Conservation (phyloP, 1,284 basidiomycete genomes). For the Trametes pubescens region DNA sequence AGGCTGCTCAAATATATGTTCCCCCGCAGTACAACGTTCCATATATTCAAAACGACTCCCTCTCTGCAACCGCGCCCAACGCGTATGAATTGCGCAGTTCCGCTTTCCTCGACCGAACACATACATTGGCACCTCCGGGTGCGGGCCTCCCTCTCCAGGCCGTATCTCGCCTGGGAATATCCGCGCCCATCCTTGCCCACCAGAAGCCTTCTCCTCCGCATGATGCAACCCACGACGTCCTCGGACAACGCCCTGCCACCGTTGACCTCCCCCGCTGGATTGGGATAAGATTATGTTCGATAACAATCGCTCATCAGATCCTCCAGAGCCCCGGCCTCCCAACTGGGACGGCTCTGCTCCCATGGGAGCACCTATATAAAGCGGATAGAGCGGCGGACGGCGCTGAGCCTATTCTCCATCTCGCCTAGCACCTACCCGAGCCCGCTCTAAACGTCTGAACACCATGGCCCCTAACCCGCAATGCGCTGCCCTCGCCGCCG, state of each 20-base stretch:
- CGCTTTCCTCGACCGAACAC: not conserved
- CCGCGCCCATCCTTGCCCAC: not conserved
- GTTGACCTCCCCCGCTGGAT: not conserved
- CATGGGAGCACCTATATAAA: constrained; percentile 22
- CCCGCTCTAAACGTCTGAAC: constrained; percentile 5
- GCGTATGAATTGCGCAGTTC: not conserved
- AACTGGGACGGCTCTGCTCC: constrained; percentile 18
- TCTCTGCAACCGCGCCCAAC: not conserved
- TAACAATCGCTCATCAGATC: constrained; percentile 32
- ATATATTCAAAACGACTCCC: not conserved
- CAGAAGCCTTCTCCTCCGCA: not conserved
- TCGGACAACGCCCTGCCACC: not conserved
- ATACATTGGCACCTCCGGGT: too few species aligned
- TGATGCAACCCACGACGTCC: not conserved
- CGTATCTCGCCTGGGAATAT: not conserved
- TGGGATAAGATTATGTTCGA: constrained; percentile 30
- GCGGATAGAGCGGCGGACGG: constrained; percentile 3
- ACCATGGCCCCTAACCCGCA: constrained; percentile 54
- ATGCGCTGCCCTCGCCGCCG: constrained; percentile 65
- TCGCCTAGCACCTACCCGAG: constrained; percentile 17
- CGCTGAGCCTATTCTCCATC: constrained; percentile 3
- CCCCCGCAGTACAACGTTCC: not conserved
- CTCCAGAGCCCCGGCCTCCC: constrained; percentile 9
- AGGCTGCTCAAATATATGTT: not conserved
- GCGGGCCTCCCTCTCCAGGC: too few species aligned